phyloP scores from a whole-genome alignment of 768 basidiomycete genomes.

The Mycena leptocephala region DNA sequence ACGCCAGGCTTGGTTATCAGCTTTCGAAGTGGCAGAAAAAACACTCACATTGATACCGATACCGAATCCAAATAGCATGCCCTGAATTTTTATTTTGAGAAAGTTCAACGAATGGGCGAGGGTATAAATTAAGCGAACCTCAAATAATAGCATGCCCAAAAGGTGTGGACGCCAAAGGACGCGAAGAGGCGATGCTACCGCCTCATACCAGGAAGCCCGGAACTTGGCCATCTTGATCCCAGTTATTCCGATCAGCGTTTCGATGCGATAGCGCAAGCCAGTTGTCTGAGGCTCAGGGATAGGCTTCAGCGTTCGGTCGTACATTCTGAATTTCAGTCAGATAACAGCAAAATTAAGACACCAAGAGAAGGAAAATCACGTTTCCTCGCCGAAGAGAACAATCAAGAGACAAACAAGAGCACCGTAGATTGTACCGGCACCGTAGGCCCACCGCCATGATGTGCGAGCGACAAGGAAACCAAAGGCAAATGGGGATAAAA shows the following conservation, averaged over 20 bases:
- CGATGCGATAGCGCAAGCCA: conserved; percentile 66
- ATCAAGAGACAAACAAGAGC: conserved; percentile 70
- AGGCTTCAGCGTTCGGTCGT: conserved; percentile 71
- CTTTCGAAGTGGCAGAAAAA: too few relatives aligned
- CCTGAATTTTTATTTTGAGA: too few relatives aligned
- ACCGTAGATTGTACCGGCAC: conserved; percentile 73
- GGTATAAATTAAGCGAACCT: too few relatives aligned
- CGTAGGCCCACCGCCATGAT: conserved; percentile 78
- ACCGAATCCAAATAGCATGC: conserved; percentile 74
- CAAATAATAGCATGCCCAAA: conserved; percentile 65
- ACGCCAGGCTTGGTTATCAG: too few relatives aligned
- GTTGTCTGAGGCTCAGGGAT: conserved; percentile 59
- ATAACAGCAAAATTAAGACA: too few relatives aligned
- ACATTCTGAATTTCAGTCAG: too few relatives aligned
- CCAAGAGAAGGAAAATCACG: conserved; percentile 52
- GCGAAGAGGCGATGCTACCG: conserved; percentile 58
- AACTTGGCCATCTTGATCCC: conserved; percentile 72
- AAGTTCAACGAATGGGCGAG: too few relatives aligned
- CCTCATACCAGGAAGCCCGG: conserved; percentile 65
- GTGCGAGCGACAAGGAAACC: conserved; percentile 73
- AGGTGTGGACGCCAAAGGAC: conserved; percentile 78
- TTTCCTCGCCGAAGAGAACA: conserved; percentile 75
- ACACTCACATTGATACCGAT: conserved; percentile 70
- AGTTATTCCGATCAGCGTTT: conserved; percentile 74
- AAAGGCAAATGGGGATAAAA: conserved; percentile 75